Evolutionary conservation across 2,329 filamentous ascomycete species (phyloP), one percentile per base, ranked within the genome.

Genomic region (Fusarium heterosporum): DNA sequence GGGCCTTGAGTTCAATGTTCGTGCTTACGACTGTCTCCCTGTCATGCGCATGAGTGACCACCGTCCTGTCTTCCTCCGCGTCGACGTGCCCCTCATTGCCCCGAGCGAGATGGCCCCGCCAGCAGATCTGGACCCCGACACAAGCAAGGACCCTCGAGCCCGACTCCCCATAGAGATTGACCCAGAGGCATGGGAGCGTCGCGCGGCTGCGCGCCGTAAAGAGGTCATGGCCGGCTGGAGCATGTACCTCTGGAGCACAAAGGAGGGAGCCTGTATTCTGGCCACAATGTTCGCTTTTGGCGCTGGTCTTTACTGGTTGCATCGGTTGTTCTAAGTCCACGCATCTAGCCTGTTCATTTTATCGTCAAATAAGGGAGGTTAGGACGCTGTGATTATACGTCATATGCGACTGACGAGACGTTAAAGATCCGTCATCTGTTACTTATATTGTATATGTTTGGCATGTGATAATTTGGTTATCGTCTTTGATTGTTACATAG

Each of bases 31-130:
- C 16, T 87, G 91, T 16, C 82, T 98, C 28, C 93, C 94, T 2
- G 80, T 96, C 3, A 86, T 96, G 63, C 83, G 87, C n/a, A 92
- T 90, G 10, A 96, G 92, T 53, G 96, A 99, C 76, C 96, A 99
- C 78, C 88, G 93, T 29, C 86, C 93, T 8, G 96, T 98, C 4
- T 91, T 88, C 46, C 82, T 97, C 25, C 87, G 90, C 6, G 82
- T 89, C 9, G 81, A 82, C 0, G 84, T 97, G 16, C 90, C 92
- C 2, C 79, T 93, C 8, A 69, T 87, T 46, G 71, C 77, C 12
- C 77, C 77, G 4, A 73, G 75, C 11, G 77, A 79, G 41, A 76
- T 87, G 36, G 63, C 71, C 6, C 79, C 81, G 4, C 73, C 78
- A 14, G 58, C 66, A n/a, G 59, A 60, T 26, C 36, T 63, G 38